phyloP scores from a whole-genome alignment of 106 monocot species.

The Iris macrosiphon region DNA sequence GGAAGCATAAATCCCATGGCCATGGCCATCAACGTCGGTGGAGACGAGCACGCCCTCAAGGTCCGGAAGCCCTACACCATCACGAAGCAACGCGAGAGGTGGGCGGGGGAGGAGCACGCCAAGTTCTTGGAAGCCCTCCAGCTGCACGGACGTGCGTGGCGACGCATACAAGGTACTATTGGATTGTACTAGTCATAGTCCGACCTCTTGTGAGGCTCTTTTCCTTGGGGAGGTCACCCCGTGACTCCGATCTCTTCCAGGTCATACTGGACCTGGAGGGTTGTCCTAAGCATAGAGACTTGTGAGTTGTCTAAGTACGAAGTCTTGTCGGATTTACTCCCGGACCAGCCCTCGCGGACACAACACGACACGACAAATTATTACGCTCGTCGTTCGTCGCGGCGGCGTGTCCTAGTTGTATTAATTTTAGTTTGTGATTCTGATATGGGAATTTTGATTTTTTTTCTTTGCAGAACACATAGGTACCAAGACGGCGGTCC shows the following conservation, averaged over 20 bases:
- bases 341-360: not conserved
- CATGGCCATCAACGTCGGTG: too few relatives aligned
- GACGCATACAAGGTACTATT: conserved; percentile 23
- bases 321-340: too few relatives aligned
- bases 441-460: not conserved
- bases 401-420: not conserved
- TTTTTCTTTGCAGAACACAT: conserved; percentile 18
- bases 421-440: not conserved
- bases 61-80: conserved; percentile 25
- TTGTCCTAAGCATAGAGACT: too few relatives aligned
- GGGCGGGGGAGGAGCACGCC: conserved; percentile 18
- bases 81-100: conserved; percentile 23
- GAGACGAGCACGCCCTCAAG: conserved; percentile 2
- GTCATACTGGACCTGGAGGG: too few relatives aligned
- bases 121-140: conserved; percentile 23
- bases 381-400: not conserved
- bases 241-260: too few relatives aligned
- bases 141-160: conserved; percentile 20
- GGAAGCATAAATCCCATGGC: not conserved
- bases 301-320: too few relatives aligned
- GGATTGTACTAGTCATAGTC: too few relatives aligned
- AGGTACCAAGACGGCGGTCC: conserved; percentile 18
- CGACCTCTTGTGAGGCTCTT: too few relatives aligned
- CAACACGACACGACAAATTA: not conserved
- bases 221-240: too few relatives aligned